Evolutionary conservation across 345 rosid genomes (phyloP).

Genomic region (Syzygium grande): DNA sequence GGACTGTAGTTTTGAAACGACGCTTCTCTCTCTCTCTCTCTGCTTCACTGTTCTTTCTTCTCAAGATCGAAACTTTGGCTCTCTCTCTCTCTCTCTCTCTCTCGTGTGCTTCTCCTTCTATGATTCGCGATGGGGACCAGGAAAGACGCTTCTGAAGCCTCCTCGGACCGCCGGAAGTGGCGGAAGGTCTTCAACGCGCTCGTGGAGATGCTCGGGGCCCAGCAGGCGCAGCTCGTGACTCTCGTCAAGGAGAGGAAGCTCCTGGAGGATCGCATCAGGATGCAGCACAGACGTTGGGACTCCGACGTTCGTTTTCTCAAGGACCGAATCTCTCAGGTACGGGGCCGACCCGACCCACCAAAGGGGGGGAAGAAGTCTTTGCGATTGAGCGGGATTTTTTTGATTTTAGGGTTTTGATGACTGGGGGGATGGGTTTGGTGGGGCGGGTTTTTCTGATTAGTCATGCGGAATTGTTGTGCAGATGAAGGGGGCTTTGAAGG

Average conservation of each 20-base stretch:
- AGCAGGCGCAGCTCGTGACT: conserved; percentile 57
- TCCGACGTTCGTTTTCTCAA: conserved; percentile 38
- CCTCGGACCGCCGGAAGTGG: conserved; percentile 52
- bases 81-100: background rate
- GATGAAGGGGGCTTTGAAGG: conserved; percentile 30
- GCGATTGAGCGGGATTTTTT: conserved; percentile 17
- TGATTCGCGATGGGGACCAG: background rate
- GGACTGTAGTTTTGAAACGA: background rate
- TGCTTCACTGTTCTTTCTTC: background rate
- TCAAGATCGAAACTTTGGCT: background rate
- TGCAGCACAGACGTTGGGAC: conserved; percentile 33
- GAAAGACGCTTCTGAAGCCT: conserved; percentile 18
- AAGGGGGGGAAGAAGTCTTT: background rate
- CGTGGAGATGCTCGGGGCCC: conserved; percentile 41
- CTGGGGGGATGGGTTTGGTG: background rate
- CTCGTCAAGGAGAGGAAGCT: conserved; percentile 49
- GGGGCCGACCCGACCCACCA: too few species aligned
- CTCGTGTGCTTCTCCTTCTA: background rate
- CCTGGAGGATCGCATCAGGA: conserved; percentile 43
- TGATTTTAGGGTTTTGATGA: background rate
- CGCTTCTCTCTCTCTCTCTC: background rate
- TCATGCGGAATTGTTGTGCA: conserved; percentile 1
- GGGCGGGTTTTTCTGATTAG: background rate
- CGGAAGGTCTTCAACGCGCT: conserved; percentile 37
- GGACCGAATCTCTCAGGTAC: conserved; percentile 45